Evolutionary conservation across 148 eudicot species (phyloP), one percentile per base, ranked within the genome.

Genomic region (Polygonum maritimum): DNA sequence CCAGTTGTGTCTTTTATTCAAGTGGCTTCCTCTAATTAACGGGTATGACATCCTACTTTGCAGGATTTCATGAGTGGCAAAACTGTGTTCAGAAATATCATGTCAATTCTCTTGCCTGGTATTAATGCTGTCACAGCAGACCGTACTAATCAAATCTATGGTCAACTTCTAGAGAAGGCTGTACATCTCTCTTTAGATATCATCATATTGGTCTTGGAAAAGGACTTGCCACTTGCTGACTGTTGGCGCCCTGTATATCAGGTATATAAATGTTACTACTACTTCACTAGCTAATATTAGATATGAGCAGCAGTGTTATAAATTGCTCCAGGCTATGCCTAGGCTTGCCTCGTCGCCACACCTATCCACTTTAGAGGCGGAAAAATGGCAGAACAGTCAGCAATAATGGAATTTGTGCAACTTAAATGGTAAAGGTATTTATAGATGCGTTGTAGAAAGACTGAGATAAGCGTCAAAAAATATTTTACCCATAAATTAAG

Each of bases 11-110:
- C 40, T 5, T 75, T 74, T 10, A 26, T 33, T 45, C 35, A 44
- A 72, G 2, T 35, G 9, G n/a, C 52, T 44, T 48, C 33, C 18
- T 36, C 54, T 41, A 22, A 21, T 44, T 72, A 21, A 10, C 15
- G 7, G 26, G 36, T 21, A 72, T 19, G 54, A 1, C 54, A 41
- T 72, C 45, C 21, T 69, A 69, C 21, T 36, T 3, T 45, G 82
- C 92, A 96, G 99, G 99, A 96, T 81, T 92, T 96, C 77, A 96
- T 96, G 99, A 96, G 97, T 78, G 99, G 99, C 49, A 96, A 88
- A 86, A 85, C 91, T 58, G 86, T 88, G 51, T 96, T 89, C 52
- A 89, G 98, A 77, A 96, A 96, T 81, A 84, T 96, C 60, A 88
- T 96, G 94, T 81, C 89, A 77, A 96, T 92, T 82, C 91, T 92